Evolutionary conservation across 805 yeast species (phyloP), one percentile per base, ranked within the genome.

Genomic region (Candida adriatica): DNA sequence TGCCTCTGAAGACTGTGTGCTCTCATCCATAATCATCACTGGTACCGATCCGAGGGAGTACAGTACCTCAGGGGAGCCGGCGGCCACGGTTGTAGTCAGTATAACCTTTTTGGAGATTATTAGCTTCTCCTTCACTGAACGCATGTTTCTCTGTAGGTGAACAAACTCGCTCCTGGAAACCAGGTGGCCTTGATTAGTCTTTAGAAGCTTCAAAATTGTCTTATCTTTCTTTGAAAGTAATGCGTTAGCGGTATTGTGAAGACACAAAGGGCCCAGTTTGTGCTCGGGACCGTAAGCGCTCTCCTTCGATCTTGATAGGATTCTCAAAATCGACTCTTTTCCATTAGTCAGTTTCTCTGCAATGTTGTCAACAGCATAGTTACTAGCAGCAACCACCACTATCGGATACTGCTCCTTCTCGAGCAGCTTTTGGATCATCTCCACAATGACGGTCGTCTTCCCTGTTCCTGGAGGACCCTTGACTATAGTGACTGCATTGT

Each of bases 401-500:
- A 79, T 74, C 2, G 86, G 86, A 43, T 64, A 73, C 45, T 69
- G 62, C 42, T 73, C 8, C 8, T 19, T 19, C 26, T 65, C 68
- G 33, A 78, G 58, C 36, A 76, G 60, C 45, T 76, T 78, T 26
- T 74, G 46, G 35, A 74, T 58, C 18, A 79, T 61, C 48, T 80
- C 90, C 27, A 77, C 75, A 18, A 81, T 58, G 0, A 88, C 80
- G 27, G 78, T 73, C 0, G 92, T 81, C 51, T 81, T 81, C 35
- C 92, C 92, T 0, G 92, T 81, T 9, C 92, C 92, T 3, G 88
- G 88, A 1, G 92, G 92, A 2, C 92, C 92, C 53, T 79, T 88
- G 13, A 81, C 63, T 13, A 81, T 45, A 3, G 76, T 75, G 30
- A 66, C 69, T 10, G 51, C 43, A 25, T 47, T 47, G 29, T 47